Base-by-base conservation (phyloP, 139 green algal genomes). In the Tetratostichococcus sp. region DNA sequence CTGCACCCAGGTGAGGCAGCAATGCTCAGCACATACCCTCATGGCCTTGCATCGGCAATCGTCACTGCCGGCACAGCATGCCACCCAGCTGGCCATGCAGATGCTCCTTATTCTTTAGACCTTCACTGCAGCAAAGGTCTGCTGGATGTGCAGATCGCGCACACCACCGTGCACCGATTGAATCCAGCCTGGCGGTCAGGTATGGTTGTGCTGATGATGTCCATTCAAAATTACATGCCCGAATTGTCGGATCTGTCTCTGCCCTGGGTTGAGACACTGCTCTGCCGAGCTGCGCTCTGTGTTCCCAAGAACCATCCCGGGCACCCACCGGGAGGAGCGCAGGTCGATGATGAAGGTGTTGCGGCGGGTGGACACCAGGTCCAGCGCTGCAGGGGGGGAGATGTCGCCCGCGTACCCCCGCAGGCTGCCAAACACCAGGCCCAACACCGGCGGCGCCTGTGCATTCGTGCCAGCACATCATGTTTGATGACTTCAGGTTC, bases 331-430 rank as follows among this genome's bases (percentile, higher is more conserved):
- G 14, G 35, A 42, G 14, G 23, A 75, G 74, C 92, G 89, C 66
- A 97, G 88, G 84, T 97, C 93, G 25, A 97, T 78, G 25, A 97
- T 79, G n/a, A 93, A 78, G 30, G 78, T 75, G 50, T 84, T 80
- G 43, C 78, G 35, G 22, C 88, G 82, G 32, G 74, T 84, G 26
- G 80, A 75, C 16, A 94, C 59, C 17, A 76, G 71, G 42, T 93
- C 84, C 70, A 95, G 80, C 1, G 86, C 89, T n/a, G 85, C 87
- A 25, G 90, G 85, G 30, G 90, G 76, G 25, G 82, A 80, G 21
- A 92, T 73, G 4, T 92, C 77, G 22, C 87, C 87, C 17, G 75
- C 75, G 69, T 83, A 91, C 31, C 86, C 88, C 30, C 88, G 78
- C 68, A 91, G 71, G 21, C 68, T 42, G 72, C 85, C 88, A 30